Base-by-base conservation (phyloP, 1,284 basidiomycete species). In the Irpex sp. region DNA sequence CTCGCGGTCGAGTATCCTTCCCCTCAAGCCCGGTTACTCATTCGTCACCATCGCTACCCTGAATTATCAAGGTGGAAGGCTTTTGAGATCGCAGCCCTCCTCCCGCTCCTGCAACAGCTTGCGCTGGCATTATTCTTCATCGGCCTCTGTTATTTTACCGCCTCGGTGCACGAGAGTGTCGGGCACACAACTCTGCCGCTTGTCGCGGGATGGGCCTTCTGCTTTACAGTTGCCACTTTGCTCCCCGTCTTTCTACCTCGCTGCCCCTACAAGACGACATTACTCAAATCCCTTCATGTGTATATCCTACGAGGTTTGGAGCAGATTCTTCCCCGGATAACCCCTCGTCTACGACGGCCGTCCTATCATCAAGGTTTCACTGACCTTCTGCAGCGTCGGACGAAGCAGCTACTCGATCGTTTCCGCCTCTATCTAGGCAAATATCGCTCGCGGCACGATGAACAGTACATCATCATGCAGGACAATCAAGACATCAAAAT, bases 101-200 rank as follows among this genome's bases (percentile, higher is more conserved):
- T 61, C 23, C 57, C 61, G 12, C 19, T 58, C 10, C 57, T 61
- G 8, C 57, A 58, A n/a, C 57, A 61, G 37, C 8, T 61, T 19
- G 8, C 61, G 9, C 57, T 61, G 19, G 61, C 49, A 18, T 48
- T 61, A 8, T 61, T 61, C 61, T 55, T 61, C n/a, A 18, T 61
- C 12, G 61, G 57, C 37, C 53, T 61, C 18, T 61, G 57, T 35
- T 58, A 53, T 52, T 61, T 58, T 23, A 58, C 57, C 28, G 21
- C 48, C 23, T 18, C 9, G 19, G 33, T 61, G 19, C 49, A 61
- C 45, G 14, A 16, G 8, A 45, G 51, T 36, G 48, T 61, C n/a
- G 49, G 48, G 12, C 19, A 21, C 14, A 54, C 60, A 23, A 57
- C 23, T n/a, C 9, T 61, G 16, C 42, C 48, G 3, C 45, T 61